Evolutionary conservation across 225 moss, liverwort and hornwort species (phyloP), one percentile per base, ranked within the genome.

Genomic region (Marchantia polymorpha): DNA sequence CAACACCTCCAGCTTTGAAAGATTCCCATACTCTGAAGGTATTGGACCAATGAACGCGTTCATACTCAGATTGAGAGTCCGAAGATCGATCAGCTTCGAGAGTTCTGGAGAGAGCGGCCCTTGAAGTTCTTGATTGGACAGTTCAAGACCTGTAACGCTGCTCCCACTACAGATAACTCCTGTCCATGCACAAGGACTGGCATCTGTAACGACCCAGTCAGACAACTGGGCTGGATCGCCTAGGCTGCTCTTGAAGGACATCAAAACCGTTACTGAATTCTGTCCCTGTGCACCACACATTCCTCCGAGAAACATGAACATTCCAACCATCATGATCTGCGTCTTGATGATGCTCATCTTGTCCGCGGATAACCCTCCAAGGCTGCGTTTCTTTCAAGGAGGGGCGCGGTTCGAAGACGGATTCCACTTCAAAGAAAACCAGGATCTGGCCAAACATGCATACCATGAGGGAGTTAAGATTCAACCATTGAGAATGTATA

Each of bases 101-200:
- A 87, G 47, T 1, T 79, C 87, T 1, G 84, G 77, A 52, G 60
- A 26, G 31, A 87, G 69, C 3, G 50, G 7, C 22, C 87, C 87
- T 2, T 47, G n/a, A 0, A 87, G 80, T 65, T 69, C 72, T 73
- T 82, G 51, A 68, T 74, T 61, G 8, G 56, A 65, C 47, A 95
- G 90, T 12, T 81, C 59, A 11, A 92, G 67, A 16, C 59, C 82
- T 2, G 79, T 88, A 16, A 95, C 89, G 10, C 73, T 61, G 27
- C 75, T 52, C 25, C 82, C 84, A 56, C 78, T 78, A 84, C 95
- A 95, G 29, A 77, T 80, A 27, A 95, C 85, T 68, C 92, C 90
- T 26, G 73, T 76, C 95, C 95, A 95, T 56, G 25, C 73, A 75
- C 95, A 95, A 78, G 87, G 86, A 80, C 87, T 85, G 29, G 83